Conservation (phyloP, 306 rosid genomes). For the Cicer arietinum region DNA sequence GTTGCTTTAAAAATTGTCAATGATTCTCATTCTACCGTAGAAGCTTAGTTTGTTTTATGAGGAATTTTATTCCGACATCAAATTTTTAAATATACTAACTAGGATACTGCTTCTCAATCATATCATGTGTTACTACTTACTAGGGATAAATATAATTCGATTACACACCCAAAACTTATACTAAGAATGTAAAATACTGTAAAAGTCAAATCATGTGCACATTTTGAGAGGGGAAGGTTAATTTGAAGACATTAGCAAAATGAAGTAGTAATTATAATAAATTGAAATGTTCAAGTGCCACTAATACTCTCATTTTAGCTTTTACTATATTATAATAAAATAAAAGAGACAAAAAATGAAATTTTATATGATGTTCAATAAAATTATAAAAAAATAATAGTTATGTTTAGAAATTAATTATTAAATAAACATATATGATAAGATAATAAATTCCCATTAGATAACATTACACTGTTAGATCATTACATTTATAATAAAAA, state of each 20-base stretch:
- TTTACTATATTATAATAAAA: background rate
- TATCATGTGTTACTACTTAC: too few relatives aligned
- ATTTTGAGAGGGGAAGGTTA: too few relatives aligned
- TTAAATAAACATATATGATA: too few relatives aligned
- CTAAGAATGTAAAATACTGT: background rate
- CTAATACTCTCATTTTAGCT: background rate
- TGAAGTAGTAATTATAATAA: background rate
- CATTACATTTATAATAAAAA: too few relatives aligned
- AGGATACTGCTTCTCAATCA: background rate
- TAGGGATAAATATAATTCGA: background rate
- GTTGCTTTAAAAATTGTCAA: slow-evolving; percentile 1
- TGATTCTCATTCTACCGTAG: background rate
- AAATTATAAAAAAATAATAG: too few relatives aligned
- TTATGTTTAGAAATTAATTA: too few relatives aligned
- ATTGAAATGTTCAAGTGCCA: background rate
- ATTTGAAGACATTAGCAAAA: background rate
- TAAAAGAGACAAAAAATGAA: background rate
- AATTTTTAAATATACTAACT: background rate
- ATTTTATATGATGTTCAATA: too few relatives aligned
- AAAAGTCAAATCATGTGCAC: background rate
- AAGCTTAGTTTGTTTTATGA: slow-evolving; percentile 9
- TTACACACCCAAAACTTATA: background rate
- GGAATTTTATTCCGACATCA: background rate
- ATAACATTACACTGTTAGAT: too few relatives aligned
- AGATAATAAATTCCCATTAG: too few relatives aligned